These are phyloP conservation scores for Solanum acaule DNA, from an alignment of 257 asterid genomes.

Conservation along the genomic window DNA sequence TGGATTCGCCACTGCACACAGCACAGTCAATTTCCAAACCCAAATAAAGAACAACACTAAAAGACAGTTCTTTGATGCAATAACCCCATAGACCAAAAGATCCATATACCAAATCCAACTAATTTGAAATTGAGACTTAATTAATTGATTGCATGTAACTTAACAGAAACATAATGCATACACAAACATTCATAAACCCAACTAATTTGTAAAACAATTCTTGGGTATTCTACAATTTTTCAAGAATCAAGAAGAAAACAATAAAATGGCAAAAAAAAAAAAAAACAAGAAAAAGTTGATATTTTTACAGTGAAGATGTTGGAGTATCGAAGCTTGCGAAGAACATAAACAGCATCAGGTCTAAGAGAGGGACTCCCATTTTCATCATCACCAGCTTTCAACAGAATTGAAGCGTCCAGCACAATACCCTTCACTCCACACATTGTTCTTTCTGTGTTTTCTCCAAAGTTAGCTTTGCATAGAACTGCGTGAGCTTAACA, in stretches of 20 bases:
- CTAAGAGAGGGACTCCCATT: conserved; percentile 18
- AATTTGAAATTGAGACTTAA: background rate
- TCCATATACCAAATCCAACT: background rate
- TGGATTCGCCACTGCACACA: background rate
- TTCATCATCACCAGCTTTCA: conserved; percentile 17
- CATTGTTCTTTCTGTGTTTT: conserved; percentile 17
- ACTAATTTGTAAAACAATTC: background rate
- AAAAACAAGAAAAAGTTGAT: background rate
- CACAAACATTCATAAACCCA: background rate
- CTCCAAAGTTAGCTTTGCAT: background rate
- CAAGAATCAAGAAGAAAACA: background rate
- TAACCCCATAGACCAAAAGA: background rate
- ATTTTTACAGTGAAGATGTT: conserved; percentile 41
- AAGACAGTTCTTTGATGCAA: background rate
- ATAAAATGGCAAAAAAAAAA: background rate
- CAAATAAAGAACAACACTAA: background rate
- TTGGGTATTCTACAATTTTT: background rate
- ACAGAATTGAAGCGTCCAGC: conserved; percentile 43
- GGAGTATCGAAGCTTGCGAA: conserved; percentile 67
- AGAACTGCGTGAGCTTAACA: background rate
- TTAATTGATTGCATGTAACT: background rate
- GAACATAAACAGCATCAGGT: conserved; percentile 45
- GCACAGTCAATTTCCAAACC: background rate
- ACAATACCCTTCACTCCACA: conserved; percentile 53
- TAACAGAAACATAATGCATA: background rate